Base-by-base conservation (phyloP, 2,329 filamentous ascomycete genomes). In the Fusarium pilosicola region DNA sequence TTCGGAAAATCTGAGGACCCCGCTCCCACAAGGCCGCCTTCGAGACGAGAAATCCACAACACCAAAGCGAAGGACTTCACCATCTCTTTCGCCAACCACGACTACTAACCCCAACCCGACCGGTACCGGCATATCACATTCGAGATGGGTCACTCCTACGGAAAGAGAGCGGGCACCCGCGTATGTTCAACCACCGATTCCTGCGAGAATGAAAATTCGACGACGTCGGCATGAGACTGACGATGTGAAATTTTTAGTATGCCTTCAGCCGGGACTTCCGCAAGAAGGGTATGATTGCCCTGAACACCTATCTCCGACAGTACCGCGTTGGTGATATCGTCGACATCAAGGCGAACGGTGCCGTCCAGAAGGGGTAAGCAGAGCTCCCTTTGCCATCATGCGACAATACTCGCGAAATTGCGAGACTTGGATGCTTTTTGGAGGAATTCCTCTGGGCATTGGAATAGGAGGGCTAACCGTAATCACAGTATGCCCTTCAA, bases 271-370 rank as follows among this genome's bases (percentile, higher is more conserved):
- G 96, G 83, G 89, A 92, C 84, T 98, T 97, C 91, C 95, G 96
- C 88, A 89, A 97, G 89, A 94, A 95, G 90, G 96, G 96, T 85
- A 92, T 92, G 89, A 98, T 99, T 88, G 88, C 90, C 82, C 89
- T 98, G 83, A 95, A 92, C 81, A 98, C 96, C 84, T 99, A 98
- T 91, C 89, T 99, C 83, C 92, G 92, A 86, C 90, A 94, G 84
- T 98, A 97, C 93, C 94, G 93, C 86, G 96, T 99, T 83, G 96
- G 96, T 86, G 96, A 99, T 84, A 98, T 98, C 81, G 96, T 99
- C 83, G 96, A 99, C 85, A 94, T 99, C 86, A 97, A 97, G 88
- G 94, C 93, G 84, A 98, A 99, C 89, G 96, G 95, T 93, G 96
- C 95, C 83, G 93, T 97, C 78, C 95, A 97, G 90, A 97, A 97